Evolutionary conservation across 208 protist genomes (phyloP), one percentile per base, ranked within the genome.

Genomic region (Trypanosoma lewisi): DNA sequence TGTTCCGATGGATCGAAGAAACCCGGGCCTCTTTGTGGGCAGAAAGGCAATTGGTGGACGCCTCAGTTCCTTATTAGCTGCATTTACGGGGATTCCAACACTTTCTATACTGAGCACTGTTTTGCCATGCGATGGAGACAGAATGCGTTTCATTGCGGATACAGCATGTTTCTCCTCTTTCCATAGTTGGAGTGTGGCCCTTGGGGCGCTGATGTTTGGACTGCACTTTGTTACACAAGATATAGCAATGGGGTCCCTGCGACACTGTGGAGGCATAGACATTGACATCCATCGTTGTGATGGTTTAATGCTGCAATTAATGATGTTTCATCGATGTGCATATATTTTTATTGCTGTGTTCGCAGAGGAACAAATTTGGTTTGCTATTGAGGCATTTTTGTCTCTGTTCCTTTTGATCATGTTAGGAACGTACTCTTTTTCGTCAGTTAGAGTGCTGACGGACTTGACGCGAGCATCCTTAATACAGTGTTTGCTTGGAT

Each of bases 41-140:
- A 16, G 33, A 2, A 53, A 1, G 37, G 61, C 7, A 44, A 27
- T 33, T 56, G 21, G 28, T 11, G 5, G 34, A 55, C 31, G 52
- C 19, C 33, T 50, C 41, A 27, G 47, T 44, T 7, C 21, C 14
- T 6, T 44, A 5, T 36, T 63, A 1, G 14, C 27, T 31, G 17
- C 61, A 1, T 62, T 25, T 27, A 16, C 69, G 4, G 28, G 37
- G 17, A 37, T 69, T 25, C 68, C 68, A 48, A 55, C 50, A 30
- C 49, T 66, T 45, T 36, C 51, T 8, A 8, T 74, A 17, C 0
- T 61, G 34, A 49, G 45, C 21, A 16, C 34, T 25, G 19, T 33
- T 25, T 30, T 74, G 12, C 68, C 68, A 25, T 74, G 68, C 39
- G 39, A 63, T 51, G 49, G 49, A 39, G 34, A 55, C 9, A 51